These are phyloP conservation scores for Metschnikowia borealis DNA, from an alignment of 805 yeast species.

Conservation along the genomic window DNA sequence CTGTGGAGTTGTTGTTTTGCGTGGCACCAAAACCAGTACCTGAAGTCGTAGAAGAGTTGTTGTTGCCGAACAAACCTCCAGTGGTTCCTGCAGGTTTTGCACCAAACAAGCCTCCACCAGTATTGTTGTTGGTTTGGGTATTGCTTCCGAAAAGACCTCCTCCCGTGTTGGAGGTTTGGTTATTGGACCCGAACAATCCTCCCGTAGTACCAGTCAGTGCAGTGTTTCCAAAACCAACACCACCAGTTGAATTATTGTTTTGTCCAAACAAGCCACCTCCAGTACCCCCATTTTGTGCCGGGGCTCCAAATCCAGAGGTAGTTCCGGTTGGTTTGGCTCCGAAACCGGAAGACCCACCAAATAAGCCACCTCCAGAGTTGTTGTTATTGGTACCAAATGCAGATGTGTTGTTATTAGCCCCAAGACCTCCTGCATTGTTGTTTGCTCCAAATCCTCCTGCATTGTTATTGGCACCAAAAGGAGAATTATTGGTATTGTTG, in stretches of 20 bases:
- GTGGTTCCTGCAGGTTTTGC: slow-evolving; percentile 15
- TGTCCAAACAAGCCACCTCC: slow-evolving; percentile 12
- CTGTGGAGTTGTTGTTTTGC: slow-evolving; percentile 21
- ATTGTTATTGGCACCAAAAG: slow-evolving; percentile 10
- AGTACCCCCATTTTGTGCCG: slow-evolving; percentile 16
- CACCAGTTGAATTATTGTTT: slow-evolving; percentile 8
- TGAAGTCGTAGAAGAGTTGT: slow-evolving; percentile 8
- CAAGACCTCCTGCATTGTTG: slow-evolving; percentile 13
- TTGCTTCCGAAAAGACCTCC: slow-evolving; percentile 15
- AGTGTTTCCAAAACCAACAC: slow-evolving; percentile 10
- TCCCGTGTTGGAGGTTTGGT: slow-evolving; percentile 2
- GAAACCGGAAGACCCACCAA: slow-evolving; percentile 31
- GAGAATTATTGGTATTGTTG: slow-evolving; percentile 18
- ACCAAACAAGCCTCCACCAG: slow-evolving; percentile 32
- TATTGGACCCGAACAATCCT: slow-evolving; percentile 22
- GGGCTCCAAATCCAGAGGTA: slow-evolving; percentile 1
- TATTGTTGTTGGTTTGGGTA: slow-evolving; percentile 16
- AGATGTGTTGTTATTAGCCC: slow-evolving; percentile 10
- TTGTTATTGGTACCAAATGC: slow-evolving; percentile 12
- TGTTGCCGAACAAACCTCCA: slow-evolving; percentile 16
- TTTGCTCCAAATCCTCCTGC: slow-evolving; percentile 11
- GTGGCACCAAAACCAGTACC: slow-evolving; percentile 14
- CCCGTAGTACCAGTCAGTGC: slow-evolving; percentile 12
- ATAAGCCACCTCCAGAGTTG: slow-evolving; percentile 17
- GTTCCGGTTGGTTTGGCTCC: slow-evolving; percentile 23